phyloP scores from a whole-genome alignment of 2,329 filamentous ascomycete genomes.

The Cercospora sp. region DNA sequence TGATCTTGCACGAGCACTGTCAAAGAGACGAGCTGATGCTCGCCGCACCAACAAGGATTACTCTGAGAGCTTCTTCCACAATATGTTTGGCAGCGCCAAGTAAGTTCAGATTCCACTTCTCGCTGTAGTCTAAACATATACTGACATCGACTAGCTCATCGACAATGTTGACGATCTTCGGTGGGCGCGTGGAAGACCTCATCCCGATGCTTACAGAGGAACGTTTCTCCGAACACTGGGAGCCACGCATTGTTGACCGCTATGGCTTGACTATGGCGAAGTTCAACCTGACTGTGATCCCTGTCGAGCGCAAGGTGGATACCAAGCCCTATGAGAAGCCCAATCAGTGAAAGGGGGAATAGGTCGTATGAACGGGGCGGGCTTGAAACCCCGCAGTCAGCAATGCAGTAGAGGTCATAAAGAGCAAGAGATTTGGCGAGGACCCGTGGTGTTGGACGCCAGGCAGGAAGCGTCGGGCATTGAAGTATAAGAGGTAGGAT shows the following conservation, averaged over 20 bases:
- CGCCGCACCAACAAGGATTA: constrained; percentile 42
- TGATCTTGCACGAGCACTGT: constrained; percentile 41
- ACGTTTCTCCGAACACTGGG: constrained; percentile 45
- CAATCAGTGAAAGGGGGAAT: not conserved
- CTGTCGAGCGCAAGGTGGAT: constrained; percentile 44
- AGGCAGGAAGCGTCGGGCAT: not conserved
- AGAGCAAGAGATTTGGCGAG: not conserved
- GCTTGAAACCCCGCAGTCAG: not conserved
- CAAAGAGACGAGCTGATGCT: constrained; percentile 41
- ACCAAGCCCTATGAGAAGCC: constrained; percentile 31
- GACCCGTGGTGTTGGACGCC: not conserved
- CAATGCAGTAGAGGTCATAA: not conserved
- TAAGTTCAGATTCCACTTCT: constrained; percentile 14
- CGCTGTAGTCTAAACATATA: not conserved
- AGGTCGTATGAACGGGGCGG: not conserved
- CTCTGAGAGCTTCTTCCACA: constrained; percentile 38
- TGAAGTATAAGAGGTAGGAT: not conserved
- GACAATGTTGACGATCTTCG: constrained; percentile 48
- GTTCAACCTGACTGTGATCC: constrained; percentile 45
- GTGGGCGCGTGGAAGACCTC: constrained; percentile 42
- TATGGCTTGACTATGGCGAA: constrained; percentile 47
- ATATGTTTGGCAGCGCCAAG: constrained; percentile 45
- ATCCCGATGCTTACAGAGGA: constrained; percentile 46
- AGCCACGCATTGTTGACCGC: constrained; percentile 42
- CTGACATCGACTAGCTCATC: constrained; percentile 39